These are phyloP conservation scores for Porphyrellus cyaneotinctus DNA, from an alignment of 768 basidiomycete species.

Conservation along the genomic window DNA sequence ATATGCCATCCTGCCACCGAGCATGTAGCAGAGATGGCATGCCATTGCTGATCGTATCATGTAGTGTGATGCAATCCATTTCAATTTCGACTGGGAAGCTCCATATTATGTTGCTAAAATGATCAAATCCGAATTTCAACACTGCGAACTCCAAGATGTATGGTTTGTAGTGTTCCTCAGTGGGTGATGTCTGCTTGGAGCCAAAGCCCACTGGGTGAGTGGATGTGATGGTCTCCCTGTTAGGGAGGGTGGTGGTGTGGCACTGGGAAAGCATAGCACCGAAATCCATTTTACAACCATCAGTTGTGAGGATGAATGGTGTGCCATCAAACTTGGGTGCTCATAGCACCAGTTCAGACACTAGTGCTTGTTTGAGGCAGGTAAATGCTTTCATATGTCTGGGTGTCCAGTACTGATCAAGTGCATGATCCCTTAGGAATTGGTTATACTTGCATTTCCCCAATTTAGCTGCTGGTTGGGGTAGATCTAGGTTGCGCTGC, in stretches of 20 bases:
- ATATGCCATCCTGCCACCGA: slow-evolving; percentile 29
- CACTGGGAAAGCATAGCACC: slow-evolving; percentile 30
- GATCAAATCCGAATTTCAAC: slow-evolving; percentile 32
- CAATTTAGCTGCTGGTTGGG: background rate
- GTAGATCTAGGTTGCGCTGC: background rate
- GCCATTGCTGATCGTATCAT: slow-evolving; percentile 20
- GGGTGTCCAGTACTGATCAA: slow-evolving; percentile 10
- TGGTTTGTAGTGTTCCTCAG: slow-evolving; percentile 33
- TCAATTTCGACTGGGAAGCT: too few species aligned
- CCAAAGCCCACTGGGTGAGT: slow-evolving; percentile 15
- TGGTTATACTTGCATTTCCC: background rate
- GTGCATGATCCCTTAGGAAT: background rate
- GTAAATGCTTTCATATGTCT: slow-evolving; percentile 27
- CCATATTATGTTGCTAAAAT: too few species aligned
- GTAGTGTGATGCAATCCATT: slow-evolving; percentile 20
- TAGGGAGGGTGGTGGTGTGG: background rate
- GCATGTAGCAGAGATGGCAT: slow-evolving; percentile 13
- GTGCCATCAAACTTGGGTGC: slow-evolving; percentile 31
- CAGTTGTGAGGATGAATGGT: slow-evolving; percentile 35
- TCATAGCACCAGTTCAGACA: background rate
- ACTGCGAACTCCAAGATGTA: slow-evolving; percentile 36
- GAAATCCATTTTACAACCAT: slow-evolving; percentile 34
- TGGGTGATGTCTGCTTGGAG: slow-evolving; percentile 32
- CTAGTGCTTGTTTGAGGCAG: slow-evolving; percentile 28
- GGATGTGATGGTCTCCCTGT: background rate